Percentiles rank a stretch among this genome's conserved stretches.
These are phyloP conservation scores for Acanthamoeba healyi DNA, from an alignment of 208 protist genomes.

Conservation along the genomic window DNA sequence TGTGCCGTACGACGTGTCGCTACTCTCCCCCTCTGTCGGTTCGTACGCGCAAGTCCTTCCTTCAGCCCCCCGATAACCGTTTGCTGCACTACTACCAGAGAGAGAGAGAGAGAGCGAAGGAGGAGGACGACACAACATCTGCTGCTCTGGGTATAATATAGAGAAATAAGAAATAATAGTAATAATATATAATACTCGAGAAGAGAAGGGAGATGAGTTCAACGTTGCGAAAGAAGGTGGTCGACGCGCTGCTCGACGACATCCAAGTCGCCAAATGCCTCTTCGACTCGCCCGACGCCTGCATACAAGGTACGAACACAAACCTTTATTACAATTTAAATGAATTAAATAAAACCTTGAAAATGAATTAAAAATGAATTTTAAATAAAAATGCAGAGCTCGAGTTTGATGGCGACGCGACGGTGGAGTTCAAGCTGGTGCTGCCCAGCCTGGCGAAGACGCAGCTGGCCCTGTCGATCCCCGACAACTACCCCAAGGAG, in stretches of 20 bases:
- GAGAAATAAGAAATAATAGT: too few relatives aligned
- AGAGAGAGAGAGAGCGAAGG: too few relatives aligned
- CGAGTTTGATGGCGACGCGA: slow-evolving; percentile 1
- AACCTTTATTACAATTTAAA: background rate
- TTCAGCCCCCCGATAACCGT: too few relatives aligned
- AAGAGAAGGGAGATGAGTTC: background rate
- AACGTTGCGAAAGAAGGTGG: background rate
- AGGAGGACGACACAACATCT: background rate
- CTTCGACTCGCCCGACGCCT: slow-evolving; percentile 4
- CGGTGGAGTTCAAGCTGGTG: slow-evolving; percentile 36
- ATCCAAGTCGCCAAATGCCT: background rate
- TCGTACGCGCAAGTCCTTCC: too few relatives aligned
- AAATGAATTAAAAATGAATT: background rate
- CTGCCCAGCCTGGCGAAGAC: background rate
- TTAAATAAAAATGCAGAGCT: background rate
- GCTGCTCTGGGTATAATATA: too few relatives aligned
- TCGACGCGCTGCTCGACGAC: background rate
- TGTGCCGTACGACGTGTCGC: background rate
- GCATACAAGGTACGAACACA: background rate
- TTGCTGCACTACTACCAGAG: too few relatives aligned
- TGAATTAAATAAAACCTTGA: background rate
- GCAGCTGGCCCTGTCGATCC: slow-evolving; percentile 6
- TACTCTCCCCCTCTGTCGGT: background rate
- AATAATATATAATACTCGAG: too few relatives aligned
- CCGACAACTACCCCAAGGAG: slow-evolving; percentile 55